A percentile compares a stretch with the other conserved stretches of the same genome.
Conservation (phyloP, 2,329 filamentous ascomycete genomes). For the Talaromyces marneffei region DNA sequence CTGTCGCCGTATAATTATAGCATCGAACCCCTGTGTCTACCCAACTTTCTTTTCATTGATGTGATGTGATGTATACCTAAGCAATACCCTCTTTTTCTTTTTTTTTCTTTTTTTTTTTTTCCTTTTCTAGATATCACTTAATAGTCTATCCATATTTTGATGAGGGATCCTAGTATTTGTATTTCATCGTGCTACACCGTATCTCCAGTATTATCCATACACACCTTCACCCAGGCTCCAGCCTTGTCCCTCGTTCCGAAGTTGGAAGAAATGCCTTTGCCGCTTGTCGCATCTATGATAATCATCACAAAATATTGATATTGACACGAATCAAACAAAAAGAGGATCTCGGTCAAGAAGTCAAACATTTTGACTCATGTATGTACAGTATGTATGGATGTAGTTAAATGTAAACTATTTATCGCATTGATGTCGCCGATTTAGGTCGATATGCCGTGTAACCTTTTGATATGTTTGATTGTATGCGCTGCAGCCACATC, state of each 20-base stretch:
- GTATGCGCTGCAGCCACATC: background rate
- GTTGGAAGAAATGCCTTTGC: background rate
- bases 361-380: background rate
- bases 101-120: background rate
- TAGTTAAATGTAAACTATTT: background rate
- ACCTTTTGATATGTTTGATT: background rate
- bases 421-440: background rate
- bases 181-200: background rate
- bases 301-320: background rate
- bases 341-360: background rate
- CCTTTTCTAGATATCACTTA: background rate
- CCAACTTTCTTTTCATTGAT: background rate
- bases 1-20: background rate
- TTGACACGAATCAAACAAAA: background rate
- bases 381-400: background rate
- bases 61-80: background rate
- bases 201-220: background rate
- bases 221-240: background rate
- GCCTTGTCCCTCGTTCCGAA: background rate
- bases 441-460: background rate
- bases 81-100: slow-evolving; percentile 3
- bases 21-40: background rate
- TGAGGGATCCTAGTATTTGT: background rate
- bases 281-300: background rate
- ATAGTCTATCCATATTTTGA: background rate